Evolutionary conservation across 1,139 yeast genomes (phyloP).

Genomic region (Yamadazyma songkhlaensis): DNA sequence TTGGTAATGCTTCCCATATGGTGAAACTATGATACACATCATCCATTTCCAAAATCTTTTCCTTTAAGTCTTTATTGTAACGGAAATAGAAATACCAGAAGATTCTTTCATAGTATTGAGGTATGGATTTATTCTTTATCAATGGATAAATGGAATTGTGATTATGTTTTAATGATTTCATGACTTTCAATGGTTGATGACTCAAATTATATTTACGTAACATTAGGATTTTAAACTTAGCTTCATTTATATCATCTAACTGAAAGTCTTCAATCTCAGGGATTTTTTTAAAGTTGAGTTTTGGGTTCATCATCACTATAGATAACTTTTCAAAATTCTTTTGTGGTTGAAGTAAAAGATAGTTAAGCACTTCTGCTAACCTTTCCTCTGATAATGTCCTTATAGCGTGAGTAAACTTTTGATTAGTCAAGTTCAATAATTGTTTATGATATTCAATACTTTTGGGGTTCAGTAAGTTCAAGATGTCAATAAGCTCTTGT

Average conservation of each 20-base stretch:
- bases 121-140: slow-evolving; percentile 21
- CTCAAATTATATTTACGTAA: slow-evolving; percentile 36
- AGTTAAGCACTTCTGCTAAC: slow-evolving; percentile 26
- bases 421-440: slow-evolving; percentile 8
- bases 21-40: slow-evolving; percentile 25
- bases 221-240: slow-evolving; percentile 28
- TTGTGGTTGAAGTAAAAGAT: slow-evolving; percentile 13
- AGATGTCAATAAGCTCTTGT: slow-evolving; percentile 16
- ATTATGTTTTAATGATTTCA: slow-evolving; percentile 28
- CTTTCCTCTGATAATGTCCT: slow-evolving; percentile 21
- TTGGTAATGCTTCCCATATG: slow-evolving; percentile 39
- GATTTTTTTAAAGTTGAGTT: slow-evolving; percentile 3
- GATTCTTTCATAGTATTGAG: slow-evolving; percentile 41
- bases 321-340: slow-evolving; percentile 23
- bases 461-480: slow-evolving; percentile 19
- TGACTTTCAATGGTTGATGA: slow-evolving; percentile 29
- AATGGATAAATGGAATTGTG: slow-evolving; percentile 27
- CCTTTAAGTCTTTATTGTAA: slow-evolving; percentile 23
- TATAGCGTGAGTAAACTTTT: slow-evolving; percentile 20
- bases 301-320: slow-evolving; percentile 27
- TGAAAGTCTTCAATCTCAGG: not conserved
- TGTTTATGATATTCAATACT: slow-evolving; percentile 16
- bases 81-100: slow-evolving; percentile 44
- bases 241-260: slow-evolving; percentile 13
- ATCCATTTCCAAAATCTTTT: slow-evolving; percentile 21